Percentiles rank a stretch among this genome's conserved stretches.
phyloP scores from a whole-genome alignment of 306 rosid species.

The Leucaena leucocephala region DNA sequence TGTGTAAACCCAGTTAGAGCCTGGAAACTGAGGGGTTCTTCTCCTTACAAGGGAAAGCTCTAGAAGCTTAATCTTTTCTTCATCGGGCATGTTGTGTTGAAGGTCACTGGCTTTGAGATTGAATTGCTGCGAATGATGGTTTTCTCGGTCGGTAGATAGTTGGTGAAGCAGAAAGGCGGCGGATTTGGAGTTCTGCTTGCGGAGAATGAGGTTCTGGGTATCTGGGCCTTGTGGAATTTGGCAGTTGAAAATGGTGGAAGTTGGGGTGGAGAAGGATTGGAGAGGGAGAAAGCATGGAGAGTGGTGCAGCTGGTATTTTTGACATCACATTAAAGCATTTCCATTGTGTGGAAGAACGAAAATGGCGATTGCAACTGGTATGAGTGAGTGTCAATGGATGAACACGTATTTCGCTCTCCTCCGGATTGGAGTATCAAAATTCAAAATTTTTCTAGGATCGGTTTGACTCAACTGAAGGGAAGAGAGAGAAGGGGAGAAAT shows the following conservation, averaged over 20 bases:
- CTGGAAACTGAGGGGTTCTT: conserved; percentile 91
- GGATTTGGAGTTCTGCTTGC: conserved; percentile 85
- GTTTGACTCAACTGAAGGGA: no score
- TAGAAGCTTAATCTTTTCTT: conserved; percentile 57
- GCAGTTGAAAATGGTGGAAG: conserved; percentile 39
- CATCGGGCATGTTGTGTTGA: conserved; percentile 45
- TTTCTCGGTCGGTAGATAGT: conserved; percentile 28
- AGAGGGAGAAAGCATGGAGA: conserved; percentile 31
- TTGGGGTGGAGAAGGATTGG: conserved; percentile 17
- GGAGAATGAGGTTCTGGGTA: conserved; percentile 41
- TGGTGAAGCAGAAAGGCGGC: conserved; percentile 47
- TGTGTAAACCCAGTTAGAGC: no score
- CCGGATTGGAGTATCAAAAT: not conserved
- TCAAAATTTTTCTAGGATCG: no score
- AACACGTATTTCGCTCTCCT: not conserved
- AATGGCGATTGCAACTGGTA: conserved; percentile 33
- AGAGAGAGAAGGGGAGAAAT: no score
- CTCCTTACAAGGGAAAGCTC: conserved; percentile 80
- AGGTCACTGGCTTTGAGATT: conserved; percentile 30
- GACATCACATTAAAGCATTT: conserved; percentile 55
- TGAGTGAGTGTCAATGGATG: conserved; percentile 4
- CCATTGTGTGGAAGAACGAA: not conserved
- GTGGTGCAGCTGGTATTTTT: conserved; percentile 35
- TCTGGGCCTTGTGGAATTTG: conserved; percentile 42
- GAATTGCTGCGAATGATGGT: not conserved